Percentiles rank a stretch among this genome's conserved stretches.
Conservation (phyloP, 108 stramenopile species). For the Discostella stelligeroides region DNA sequence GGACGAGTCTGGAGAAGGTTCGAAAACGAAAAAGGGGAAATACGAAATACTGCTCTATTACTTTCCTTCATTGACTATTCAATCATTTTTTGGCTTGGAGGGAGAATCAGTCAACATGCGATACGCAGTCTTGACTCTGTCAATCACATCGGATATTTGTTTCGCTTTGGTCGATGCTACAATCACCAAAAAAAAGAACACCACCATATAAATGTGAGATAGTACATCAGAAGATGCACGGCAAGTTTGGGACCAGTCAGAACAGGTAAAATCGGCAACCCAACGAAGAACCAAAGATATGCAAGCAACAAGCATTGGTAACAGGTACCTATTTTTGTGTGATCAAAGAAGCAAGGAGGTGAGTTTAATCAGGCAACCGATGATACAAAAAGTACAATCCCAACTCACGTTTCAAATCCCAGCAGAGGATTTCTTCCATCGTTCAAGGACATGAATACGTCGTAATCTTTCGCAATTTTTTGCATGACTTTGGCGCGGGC, state of each 20-base stretch:
- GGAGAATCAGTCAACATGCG: constrained; percentile 37
- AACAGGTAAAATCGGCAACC: constrained; percentile 84
- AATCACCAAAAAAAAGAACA: constrained; percentile 80
- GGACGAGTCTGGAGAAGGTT: too few relatives aligned
- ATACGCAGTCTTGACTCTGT: constrained; percentile 56
- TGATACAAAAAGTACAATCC: background rate
- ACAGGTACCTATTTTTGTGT: constrained; percentile 61
- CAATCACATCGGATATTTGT: constrained; percentile 61
- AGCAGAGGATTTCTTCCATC: constrained; percentile 87
- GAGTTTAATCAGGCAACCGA: background rate
- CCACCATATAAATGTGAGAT: constrained; percentile 80
- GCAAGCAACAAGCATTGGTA: constrained; percentile 83
- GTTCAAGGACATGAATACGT: constrained; percentile 84
- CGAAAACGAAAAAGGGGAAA: too few relatives aligned
- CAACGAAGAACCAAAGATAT: constrained; percentile 77
- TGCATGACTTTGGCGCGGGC: constrained; percentile 64
- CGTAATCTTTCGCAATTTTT: constrained; percentile 69
- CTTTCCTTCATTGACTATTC: constrained; percentile 1
- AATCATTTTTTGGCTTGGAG: constrained; percentile 13
- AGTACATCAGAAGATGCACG: constrained; percentile 73
- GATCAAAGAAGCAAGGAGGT: background rate
- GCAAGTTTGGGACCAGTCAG: constrained; percentile 74
- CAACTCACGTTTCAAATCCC: constrained; percentile 75
- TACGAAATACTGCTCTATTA: too few relatives aligned
- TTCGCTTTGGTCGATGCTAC: constrained; percentile 81